Percentiles rank a stretch among this genome's conserved stretches.
Conservation (phyloP, 2,329 filamentous ascomycete species). For the Aureobasidium lini region DNA sequence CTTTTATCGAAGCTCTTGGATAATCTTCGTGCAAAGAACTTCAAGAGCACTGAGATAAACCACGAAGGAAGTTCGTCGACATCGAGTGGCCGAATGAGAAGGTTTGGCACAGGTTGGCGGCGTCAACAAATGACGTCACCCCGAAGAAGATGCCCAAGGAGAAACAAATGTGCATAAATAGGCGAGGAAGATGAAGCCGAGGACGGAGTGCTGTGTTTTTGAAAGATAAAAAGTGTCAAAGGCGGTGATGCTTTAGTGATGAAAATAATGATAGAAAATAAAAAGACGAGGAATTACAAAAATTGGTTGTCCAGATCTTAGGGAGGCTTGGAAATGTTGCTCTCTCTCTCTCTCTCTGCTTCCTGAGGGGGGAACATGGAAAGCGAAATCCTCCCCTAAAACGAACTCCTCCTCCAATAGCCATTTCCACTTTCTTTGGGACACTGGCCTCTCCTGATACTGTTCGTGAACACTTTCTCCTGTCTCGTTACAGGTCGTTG, state of each 20-base stretch:
- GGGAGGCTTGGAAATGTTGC: background rate
- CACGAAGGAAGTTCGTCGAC: too few relatives aligned
- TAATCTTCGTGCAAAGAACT: too few relatives aligned
- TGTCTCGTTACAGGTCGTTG: background rate
- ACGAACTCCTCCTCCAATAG: background rate
- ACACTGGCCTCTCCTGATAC: background rate
- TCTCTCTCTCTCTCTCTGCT: background rate
- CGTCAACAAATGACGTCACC: background rate
- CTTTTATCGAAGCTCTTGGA: too few relatives aligned
- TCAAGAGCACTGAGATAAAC: too few relatives aligned
- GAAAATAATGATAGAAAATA: background rate
- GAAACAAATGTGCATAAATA: background rate
- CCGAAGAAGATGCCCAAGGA: background rate
- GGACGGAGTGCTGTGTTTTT: background rate
- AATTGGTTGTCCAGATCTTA: background rate
- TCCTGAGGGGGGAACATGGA: too few relatives aligned
- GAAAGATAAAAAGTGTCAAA: background rate
- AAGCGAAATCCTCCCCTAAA: background rate
- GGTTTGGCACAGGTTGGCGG: too few relatives aligned
- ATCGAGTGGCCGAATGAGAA: too few relatives aligned
- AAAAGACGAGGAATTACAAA: background rate
- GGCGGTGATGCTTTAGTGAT: background rate
- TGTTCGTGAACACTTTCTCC: constrained; percentile 1
- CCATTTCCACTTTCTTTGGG: background rate
- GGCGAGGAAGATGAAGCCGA: background rate